phyloP scores from a whole-genome alignment of 176 grass and related monocot species.

The maize (Zea mays) region Zm-B73-REFERENCE-NAM-5.0 NC_050099.1:161336501-161337000 shows the following conservation, averaged over 20 bases:
- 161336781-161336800: slow-evolving; percentile 44
- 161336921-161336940: slow-evolving; percentile 62
- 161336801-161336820: slow-evolving; percentile 41
- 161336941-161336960: slow-evolving; percentile 31
- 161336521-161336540: slow-evolving; percentile 70
- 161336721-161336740: slow-evolving; percentile 56
- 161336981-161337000: slow-evolving; percentile 3
- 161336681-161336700: slow-evolving; percentile 3
- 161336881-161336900: slow-evolving; percentile 59
- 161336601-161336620: slow-evolving; percentile 64
- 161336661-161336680: slow-evolving; percentile 36
- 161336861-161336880: slow-evolving; percentile 35
- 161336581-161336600: slow-evolving; percentile 63
- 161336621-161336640: slow-evolving; percentile 60
- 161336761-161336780: slow-evolving; percentile 39
- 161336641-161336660: slow-evolving; percentile 45
- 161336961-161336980: not conserved
- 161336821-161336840: slow-evolving; percentile 51
- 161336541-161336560: slow-evolving; percentile 52
- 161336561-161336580: slow-evolving; percentile 57
- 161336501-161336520: slow-evolving; percentile 60
- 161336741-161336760: slow-evolving; percentile 70
- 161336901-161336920: slow-evolving; percentile 61
- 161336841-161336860: slow-evolving; percentile 61
- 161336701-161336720: slow-evolving; percentile 44